Evolutionary conservation across 2,329 filamentous ascomycete genomes (phyloP).

Genomic region (Aspergillus phoenicis): DNA sequence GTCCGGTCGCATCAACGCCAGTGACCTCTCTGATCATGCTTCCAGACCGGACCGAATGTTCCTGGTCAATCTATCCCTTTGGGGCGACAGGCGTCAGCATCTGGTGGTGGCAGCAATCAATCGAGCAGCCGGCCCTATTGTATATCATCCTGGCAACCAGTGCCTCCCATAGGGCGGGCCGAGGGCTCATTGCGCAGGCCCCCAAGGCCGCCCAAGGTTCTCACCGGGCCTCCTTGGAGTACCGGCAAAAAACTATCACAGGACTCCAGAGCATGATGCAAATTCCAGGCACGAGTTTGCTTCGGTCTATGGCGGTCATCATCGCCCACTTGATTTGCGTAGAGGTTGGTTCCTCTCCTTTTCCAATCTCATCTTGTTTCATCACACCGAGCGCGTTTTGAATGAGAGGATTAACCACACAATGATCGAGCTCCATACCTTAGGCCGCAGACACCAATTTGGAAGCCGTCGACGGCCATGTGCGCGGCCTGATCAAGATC

Average conservation of each 20-base stretch:
- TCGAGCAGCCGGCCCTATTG: neutral
- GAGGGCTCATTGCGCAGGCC: neutral
- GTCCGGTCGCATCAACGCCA: neutral
- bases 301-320: neutral
- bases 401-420: neutral
- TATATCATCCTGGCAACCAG: conserved; percentile 2
- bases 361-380: too few relatives aligned
- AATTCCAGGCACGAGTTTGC: neutral
- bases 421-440: neutral
- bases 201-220: neutral
- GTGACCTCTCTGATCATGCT: too few relatives aligned
- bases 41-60: neutral
- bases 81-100: neutral
- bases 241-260: neutral
- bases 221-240: neutral
- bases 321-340: neutral
- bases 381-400: too few relatives aligned
- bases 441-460: neutral
- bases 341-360: neutral
- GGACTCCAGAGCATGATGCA: neutral
- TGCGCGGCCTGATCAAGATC: neutral
- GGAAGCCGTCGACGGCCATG: neutral
- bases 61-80: neutral
- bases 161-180: neutral
- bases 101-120: neutral